Base-by-base conservation (phyloP, 441 rosid species). In the Erodium moschatum region DNA sequence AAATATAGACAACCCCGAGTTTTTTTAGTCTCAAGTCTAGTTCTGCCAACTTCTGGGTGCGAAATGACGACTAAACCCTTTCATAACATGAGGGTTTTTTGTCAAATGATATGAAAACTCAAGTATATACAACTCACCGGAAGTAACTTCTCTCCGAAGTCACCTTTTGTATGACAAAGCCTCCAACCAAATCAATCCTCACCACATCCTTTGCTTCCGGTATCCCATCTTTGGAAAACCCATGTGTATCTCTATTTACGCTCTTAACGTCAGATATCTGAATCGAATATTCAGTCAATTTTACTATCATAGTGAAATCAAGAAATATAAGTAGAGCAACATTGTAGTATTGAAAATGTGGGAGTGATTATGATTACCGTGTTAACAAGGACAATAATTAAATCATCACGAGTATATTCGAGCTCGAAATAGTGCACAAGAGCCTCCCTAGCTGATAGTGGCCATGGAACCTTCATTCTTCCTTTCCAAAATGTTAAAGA, bases 391-490 rank as follows among this genome's bases (percentile, higher is more conserved):
- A 79, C 85, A 27, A 91, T 76, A 62, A 87, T 65, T 65, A 94
- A 78, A 73, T 83, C 99, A 72, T 91, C 97, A 77, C 89, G 79
- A 64, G 84, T 80, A 85, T 82, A 86, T 72, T 95, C 95, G 11
- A 95, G 88, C 73, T 81, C 20, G 69, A 82, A 85, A 76, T 72
- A 91, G 77, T 89, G 92, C 68, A 88, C 73, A 66, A 90, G 64
- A 9, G 88, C 85, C 80, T 95, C 97, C 83, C 99, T 83, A 38
- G 89, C 77, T 50, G 89, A 70, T 64, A 95, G 73, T 21, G 97
- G 99, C 99, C 98, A 95, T 5, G 92, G 71, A 66, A 89, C 82
- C 93, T 95, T 95, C 95, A 92, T 78, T 87, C 99, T 89, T 90
- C 86, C 91, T 24, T 88, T 87, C 84, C 90, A 75, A 73, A 86